Percentiles rank a stretch among this genome's conserved stretches.
Evolutionary conservation across 116 monocot genomes (phyloP).

Genomic region (Phalaenopsis hybrid): DNA sequence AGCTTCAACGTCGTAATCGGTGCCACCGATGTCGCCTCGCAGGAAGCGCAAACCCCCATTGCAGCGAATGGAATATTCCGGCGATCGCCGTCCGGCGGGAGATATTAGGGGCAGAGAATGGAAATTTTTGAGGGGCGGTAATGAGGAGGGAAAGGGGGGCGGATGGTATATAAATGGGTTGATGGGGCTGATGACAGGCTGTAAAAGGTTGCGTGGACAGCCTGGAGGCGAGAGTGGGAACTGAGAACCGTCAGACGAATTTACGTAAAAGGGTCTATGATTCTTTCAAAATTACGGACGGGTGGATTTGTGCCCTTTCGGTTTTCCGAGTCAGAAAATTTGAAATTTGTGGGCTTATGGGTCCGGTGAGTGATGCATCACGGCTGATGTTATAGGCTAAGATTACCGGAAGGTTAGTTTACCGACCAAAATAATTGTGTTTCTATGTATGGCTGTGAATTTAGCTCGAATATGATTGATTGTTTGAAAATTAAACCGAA

Average conservation of each 20-base stretch:
- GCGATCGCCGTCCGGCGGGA: not conserved
- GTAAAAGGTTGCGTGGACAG: not conserved
- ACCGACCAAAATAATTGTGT: no score
- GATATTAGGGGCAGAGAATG: not conserved
- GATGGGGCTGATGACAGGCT: not conserved
- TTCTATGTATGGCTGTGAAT: no score
- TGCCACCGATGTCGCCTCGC: conserved; percentile 15
- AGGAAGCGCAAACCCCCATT: conserved; percentile 20
- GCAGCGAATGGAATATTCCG: not conserved
- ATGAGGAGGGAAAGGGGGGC: not conserved
- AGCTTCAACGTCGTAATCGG: conserved; percentile 29
- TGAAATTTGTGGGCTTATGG: no score
- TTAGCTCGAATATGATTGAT: no score
- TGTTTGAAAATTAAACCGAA: no score
- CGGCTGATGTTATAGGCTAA: no score
- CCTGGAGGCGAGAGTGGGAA: not conserved
- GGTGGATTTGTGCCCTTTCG: no score
- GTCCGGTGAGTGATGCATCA: no score
- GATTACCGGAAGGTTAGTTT: no score
- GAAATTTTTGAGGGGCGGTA: not conserved
- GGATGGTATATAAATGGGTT: not conserved
- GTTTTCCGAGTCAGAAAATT: no score
- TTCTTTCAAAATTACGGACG: no score
- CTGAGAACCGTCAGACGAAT: not conserved
- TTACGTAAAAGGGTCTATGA: not conserved